A percentile compares a stretch with the other conserved stretches of the same genome.
Conservation (phyloP, 2,329 filamentous ascomycete genomes). For the Beauveria rudraprayagi region DNA sequence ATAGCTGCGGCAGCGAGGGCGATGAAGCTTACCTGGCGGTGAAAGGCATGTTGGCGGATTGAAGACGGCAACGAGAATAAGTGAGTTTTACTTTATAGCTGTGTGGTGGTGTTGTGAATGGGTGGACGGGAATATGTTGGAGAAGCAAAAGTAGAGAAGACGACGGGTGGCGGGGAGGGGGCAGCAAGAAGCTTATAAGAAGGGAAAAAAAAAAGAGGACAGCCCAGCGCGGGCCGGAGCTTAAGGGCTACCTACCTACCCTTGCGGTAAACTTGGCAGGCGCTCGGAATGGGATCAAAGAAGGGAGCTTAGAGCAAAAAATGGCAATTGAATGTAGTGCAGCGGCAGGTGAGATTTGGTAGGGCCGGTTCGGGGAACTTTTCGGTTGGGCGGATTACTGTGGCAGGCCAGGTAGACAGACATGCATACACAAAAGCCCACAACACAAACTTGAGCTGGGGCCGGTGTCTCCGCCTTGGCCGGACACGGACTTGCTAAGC, state of each 20-base stretch:
- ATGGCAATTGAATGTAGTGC: not conserved
- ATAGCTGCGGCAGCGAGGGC: not conserved
- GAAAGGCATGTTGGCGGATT: conserved; percentile 45
- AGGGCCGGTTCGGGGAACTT: not conserved
- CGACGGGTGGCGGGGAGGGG: not conserved
- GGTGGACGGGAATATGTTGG: not conserved
- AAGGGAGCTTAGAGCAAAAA: not conserved
- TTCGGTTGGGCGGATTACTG: not conserved
- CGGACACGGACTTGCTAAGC: not conserved
- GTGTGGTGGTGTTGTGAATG: not conserved
- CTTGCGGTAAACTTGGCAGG: not conserved
- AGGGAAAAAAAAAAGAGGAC: not conserved
- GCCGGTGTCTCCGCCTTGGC: conserved; percentile 3
- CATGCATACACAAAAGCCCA: too few relatives aligned
- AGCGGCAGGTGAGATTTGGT: not conserved
- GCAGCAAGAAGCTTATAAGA: conserved; percentile 10
- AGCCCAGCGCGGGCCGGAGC: not conserved
- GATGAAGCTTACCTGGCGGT: conserved; percentile 43
- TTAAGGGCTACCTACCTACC: not conserved
- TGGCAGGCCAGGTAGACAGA: too few relatives aligned
- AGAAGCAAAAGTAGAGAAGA: not conserved
- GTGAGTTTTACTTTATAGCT: not conserved
- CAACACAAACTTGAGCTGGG: not conserved
- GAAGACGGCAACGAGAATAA: not conserved
- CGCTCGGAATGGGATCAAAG: not conserved